Evolutionary conservation across 2,329 filamentous ascomycete species (phyloP), one percentile per base, ranked within the genome.

Genomic region (Chalaropsis ovoidea): DNA sequence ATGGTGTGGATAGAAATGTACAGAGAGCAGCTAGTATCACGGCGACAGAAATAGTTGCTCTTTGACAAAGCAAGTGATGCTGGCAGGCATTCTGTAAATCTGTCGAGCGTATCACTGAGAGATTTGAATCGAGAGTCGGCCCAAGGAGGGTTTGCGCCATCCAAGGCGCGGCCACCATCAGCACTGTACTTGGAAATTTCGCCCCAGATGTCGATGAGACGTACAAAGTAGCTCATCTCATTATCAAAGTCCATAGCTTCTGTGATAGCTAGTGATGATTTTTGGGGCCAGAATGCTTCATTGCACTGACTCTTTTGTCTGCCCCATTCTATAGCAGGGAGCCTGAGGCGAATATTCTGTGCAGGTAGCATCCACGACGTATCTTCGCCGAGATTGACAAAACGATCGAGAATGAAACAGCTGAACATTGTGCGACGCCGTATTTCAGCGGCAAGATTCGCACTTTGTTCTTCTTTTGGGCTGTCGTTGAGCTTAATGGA

Each of bases 391-490:
- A 82, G 85, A 43, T 85, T 82, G 27, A 89, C 75, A 73, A 89
- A 82, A 2, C 86, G 82, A 72, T 90, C 87, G 69, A 90, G 77
- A 63, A 89, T 84, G 67, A 88, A 85, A 70, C 86, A 89, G 70
- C 86, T 88, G 77, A 87, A 90, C 77, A 89, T 87, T 0, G 87
- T 89, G 6, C 88, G 81, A 31, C 87, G 79, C 67, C 80, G 78
- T 13, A 86, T 81, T 72, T 90, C 87, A 66, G 82, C 83, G 43
- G 81, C 76, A 24, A 86, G 81, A 52, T 58, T 52, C 6, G 45
- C 35, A 19, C 2, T 27, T 56, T 45, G 45, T 39, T 60, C 22
- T 17, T 56, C 52, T 56, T 27, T 6, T 8, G 5, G 52, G 52
- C 22, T 69, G 13, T 63, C 65, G 39, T 61, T 69, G 17, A 45